Evolutionary conservation across 2,329 filamentous ascomycete species (phyloP).

Genomic region (Clarireedia hainanense): DNA sequence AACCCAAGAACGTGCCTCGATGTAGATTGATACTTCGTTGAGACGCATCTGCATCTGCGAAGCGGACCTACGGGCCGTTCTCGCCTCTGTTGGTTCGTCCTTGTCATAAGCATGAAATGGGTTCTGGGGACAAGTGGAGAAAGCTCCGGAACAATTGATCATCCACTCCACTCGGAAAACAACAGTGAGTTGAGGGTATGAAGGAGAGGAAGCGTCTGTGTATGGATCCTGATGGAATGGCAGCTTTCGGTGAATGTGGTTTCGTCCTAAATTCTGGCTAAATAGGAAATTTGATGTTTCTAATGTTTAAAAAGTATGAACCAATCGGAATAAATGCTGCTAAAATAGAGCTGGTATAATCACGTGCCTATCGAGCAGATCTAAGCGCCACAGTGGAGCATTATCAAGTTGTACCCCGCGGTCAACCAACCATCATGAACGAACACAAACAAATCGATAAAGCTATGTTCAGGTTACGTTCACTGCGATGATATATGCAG

Average conservation of each 20-base stretch:
- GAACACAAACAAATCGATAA: too few species aligned
- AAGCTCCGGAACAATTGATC: slow-evolving; percentile 1
- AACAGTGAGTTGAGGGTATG: background rate
- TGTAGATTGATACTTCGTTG: background rate
- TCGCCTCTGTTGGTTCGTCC: slow-evolving; percentile 9
- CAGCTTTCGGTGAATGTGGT: background rate
- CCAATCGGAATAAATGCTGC: background rate
- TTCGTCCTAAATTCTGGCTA: too few species aligned
- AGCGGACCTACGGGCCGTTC: slow-evolving; percentile 13
- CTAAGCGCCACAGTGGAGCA: background rate
- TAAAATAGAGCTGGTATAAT: background rate
- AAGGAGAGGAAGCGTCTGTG: background rate
- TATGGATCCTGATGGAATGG: background rate
- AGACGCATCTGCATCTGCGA: background rate
- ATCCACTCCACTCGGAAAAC: background rate
- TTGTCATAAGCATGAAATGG: background rate
- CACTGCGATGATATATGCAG: background rate
- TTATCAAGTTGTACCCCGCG: too few species aligned
- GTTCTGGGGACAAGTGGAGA: background rate
- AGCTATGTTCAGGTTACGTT: background rate
- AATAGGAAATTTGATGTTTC: too few species aligned
- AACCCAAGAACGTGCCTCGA: background rate
- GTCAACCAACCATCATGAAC: too few species aligned
- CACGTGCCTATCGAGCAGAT: background rate
- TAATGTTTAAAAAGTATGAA: background rate